Base-by-base conservation (phyloP, 345 rosid species). In the Euphorbia tirucalli region DNA sequence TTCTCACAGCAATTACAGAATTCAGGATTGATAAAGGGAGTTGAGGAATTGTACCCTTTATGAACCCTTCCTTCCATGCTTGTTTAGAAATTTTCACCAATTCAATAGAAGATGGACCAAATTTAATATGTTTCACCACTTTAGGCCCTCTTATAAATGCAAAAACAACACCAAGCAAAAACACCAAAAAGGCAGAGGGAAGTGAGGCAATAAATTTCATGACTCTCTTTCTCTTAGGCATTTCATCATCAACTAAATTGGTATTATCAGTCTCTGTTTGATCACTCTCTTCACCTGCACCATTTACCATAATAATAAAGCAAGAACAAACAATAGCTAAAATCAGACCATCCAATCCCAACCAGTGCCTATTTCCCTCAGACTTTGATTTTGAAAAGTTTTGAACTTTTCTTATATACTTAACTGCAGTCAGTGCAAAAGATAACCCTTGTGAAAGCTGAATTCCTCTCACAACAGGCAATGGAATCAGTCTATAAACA, bases 1-100 rank as follows among this genome's bases (percentile, higher is more conserved):
- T 93, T 80, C 97, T 89, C 25, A 93, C 97, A 1, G 87, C 97
- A 63, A 93, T 92, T 27, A 93, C 96, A 0, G 97, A 93, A 46
- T 93, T 93, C 2, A 93, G 71, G n/a, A 91, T 71, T 49, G 97
- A 93, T 27, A 93, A 24, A 39, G 97, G 98, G 2, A 93, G 83
- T 55, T 91, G 96, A 21, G 98, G 96, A 22, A 93, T 79, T 2
- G 97, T 83, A 24, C 97, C 98, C 84, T 87, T 91, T 13, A 87
- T 73, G 32, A 93, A 88, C 24, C 97, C 98, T 31, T 83, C 80
- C 22, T 83, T 93, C 98, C 98, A 93, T 1, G 89, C 84, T 28
- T 83, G 74, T 39, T 81, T 83, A 9, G 78, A 72, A 21, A 88
- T 79, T 61, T 76, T 82, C 77, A 93, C 85, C 2, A 85, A 46